Percentiles rank a stretch among this genome's conserved stretches.
Conservation (phyloP, 2,329 filamentous ascomycete genomes). For the Chaetomium olivaceum region DNA sequence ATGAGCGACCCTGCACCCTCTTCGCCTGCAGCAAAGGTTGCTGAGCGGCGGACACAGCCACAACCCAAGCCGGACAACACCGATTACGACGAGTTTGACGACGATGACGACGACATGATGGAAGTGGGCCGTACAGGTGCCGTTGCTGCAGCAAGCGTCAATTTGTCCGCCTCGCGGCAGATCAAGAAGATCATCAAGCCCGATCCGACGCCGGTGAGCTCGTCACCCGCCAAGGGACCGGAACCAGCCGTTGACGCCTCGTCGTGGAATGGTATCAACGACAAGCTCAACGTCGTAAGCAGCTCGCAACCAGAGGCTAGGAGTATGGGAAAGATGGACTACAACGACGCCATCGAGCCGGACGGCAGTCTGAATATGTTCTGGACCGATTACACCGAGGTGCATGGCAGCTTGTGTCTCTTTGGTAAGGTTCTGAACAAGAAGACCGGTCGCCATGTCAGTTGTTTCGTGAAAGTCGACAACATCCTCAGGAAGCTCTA, state of each 20-base stretch:
- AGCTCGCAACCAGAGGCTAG: conserved; percentile 65
- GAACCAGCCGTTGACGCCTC: conserved; percentile 70
- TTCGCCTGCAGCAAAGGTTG: conserved; percentile 78
- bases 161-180: conserved; percentile 78
- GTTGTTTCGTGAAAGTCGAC: conserved; percentile 94
- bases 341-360: conserved; percentile 84
- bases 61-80: conserved; percentile 50
- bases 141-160: conserved; percentile 70
- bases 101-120: conserved; percentile 81
- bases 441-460: conserved; percentile 74
- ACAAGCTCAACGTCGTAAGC: conserved; percentile 81
- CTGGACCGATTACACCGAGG: conserved; percentile 94
- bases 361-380: conserved; percentile 93
- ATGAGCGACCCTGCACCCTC: conserved; percentile 87
- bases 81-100: conserved; percentile 66
- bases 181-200: conserved; percentile 73
- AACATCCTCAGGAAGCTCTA: conserved; percentile 91
- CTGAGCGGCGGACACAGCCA: conserved; percentile 65
- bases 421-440: conserved; percentile 97
- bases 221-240: conserved; percentile 68
- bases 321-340: conserved; percentile 75
- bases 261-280: conserved; percentile 84
- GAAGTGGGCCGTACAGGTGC: conserved; percentile 78
- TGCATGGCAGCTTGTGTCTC: conserved; percentile 86
- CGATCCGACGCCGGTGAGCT: conserved; percentile 68